Percentiles rank a stretch among this genome's conserved stretches.
Conservation (phyloP, 805 yeast genomes). For the Lachancea cidri region DNA sequence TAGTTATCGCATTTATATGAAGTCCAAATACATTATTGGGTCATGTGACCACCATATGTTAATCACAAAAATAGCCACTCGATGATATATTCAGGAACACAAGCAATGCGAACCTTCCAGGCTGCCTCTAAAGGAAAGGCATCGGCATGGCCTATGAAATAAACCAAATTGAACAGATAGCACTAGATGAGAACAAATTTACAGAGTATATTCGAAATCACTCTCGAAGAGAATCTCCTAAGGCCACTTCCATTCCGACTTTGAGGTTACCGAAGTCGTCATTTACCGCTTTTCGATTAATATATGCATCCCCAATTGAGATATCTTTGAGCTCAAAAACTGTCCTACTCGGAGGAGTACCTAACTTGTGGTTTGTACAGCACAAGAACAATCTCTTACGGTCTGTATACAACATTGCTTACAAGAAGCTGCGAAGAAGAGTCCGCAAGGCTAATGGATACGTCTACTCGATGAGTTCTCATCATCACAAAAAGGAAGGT, state of each 20-base stretch:
- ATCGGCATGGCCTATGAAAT: slow-evolving; percentile 14
- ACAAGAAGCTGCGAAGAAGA: slow-evolving; percentile 5
- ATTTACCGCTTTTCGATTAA: slow-evolving; percentile 56
- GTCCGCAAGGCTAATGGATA: slow-evolving; percentile 6
- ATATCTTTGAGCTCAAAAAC: slow-evolving; percentile 45
- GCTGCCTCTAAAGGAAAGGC: neutral
- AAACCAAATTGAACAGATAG: slow-evolving; percentile 10
- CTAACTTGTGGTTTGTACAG: slow-evolving; percentile 46
- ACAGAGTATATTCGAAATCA: slow-evolving; percentile 12
- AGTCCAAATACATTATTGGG: too few relatives aligned
- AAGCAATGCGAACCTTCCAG: neutral
- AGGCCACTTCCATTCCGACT: slow-evolving; percentile 7
- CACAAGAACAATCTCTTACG: slow-evolving; percentile 13
- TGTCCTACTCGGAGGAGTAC: slow-evolving; percentile 53
- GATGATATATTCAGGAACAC: too few relatives aligned
- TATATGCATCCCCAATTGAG: slow-evolving; percentile 46
- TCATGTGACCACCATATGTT: neutral
- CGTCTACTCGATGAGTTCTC: slow-evolving; percentile 1
- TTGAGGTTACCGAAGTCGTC: slow-evolving; percentile 44
- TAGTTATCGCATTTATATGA: too few relatives aligned
- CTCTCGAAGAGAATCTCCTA: neutral
- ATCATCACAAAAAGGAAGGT: neutral
- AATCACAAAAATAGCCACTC: slow-evolving; percentile 3
- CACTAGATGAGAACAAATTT: slow-evolving; percentile 19
- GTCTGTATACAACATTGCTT: slow-evolving; percentile 4